These are phyloP conservation scores for Pseudogymnoascus sp. DNA, from an alignment of 2,329 filamentous ascomycete species.

Conservation along the genomic window DNA sequence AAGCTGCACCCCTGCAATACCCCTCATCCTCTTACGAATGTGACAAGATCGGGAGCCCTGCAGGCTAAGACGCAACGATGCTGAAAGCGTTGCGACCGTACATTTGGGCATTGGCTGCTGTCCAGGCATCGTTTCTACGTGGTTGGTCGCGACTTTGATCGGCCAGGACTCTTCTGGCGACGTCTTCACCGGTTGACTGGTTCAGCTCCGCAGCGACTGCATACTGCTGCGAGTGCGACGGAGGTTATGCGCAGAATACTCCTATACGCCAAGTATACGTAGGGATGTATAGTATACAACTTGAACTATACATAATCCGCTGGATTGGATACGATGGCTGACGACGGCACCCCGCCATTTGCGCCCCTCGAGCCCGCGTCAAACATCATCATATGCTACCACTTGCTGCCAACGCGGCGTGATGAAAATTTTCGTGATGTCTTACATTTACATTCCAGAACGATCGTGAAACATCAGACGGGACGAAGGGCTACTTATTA, in stretches of 20 bases:
- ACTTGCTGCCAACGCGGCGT: neutral
- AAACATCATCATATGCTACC: neutral
- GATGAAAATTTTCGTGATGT: neutral
- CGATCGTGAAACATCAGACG: neutral
- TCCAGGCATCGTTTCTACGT: neutral
- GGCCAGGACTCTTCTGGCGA: neutral
- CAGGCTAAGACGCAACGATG: neutral
- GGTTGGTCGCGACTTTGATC: neutral
- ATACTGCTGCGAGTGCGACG: neutral
- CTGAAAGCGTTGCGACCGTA: neutral
- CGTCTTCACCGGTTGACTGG: neutral
- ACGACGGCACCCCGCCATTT: neutral
- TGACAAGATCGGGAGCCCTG: neutral
- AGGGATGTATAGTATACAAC: neutral
- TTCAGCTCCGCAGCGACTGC: neutral
- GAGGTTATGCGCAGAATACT: neutral
- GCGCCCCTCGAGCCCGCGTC: no score
- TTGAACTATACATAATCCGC: neutral
- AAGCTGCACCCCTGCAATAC: neutral
- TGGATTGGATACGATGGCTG: neutral
- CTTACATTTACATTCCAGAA: neutral
- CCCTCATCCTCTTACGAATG: neutral
- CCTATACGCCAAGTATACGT: neutral
- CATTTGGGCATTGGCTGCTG: neutral
- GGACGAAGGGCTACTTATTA: neutral